Evolutionary conservation across 257 asterid species (phyloP).

Genomic region (Lithospermum erythrorhizon): DNA sequence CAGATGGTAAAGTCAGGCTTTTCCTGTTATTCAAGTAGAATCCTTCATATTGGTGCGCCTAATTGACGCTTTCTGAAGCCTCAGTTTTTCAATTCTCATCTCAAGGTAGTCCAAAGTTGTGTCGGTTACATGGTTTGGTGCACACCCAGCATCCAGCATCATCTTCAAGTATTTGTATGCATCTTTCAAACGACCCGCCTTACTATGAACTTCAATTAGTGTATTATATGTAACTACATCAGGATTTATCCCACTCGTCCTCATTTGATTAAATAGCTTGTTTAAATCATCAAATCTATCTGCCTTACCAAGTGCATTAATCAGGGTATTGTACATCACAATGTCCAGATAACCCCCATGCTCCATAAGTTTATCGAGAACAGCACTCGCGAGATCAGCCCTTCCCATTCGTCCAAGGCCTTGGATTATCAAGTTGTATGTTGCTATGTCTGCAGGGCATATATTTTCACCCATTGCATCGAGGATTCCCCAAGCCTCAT

Average conservation of each 20-base stretch:
- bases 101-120: constrained; percentile 68
- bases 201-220: constrained; percentile 73
- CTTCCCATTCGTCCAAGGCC: constrained; percentile 87
- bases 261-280: constrained; percentile 66
- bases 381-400: constrained; percentile 77
- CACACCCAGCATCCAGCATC: constrained; percentile 94
- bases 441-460: constrained; percentile 68
- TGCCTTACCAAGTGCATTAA: constrained; percentile 79
- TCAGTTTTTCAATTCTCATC: constrained; percentile 54
- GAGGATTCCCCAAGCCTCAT: constrained; percentile 77
- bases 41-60: constrained; percentile 21
- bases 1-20: no score
- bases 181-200: constrained; percentile 64
- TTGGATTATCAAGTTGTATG: constrained; percentile 70
- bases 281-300: constrained; percentile 61
- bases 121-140: constrained; percentile 87
- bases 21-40: constrained; percentile 10
- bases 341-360: constrained; percentile 91
- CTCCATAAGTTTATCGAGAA: constrained; percentile 53
- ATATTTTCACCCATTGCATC: constrained; percentile 58
- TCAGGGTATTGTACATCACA: constrained; percentile 89
- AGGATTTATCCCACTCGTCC: constrained; percentile 64
- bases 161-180: constrained; percentile 65
- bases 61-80: constrained; percentile 62
- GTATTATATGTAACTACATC: constrained; percentile 87